Conservation (phyloP, 2,329 filamentous ascomycete species). For the Botryotinia convoluta region DNA sequence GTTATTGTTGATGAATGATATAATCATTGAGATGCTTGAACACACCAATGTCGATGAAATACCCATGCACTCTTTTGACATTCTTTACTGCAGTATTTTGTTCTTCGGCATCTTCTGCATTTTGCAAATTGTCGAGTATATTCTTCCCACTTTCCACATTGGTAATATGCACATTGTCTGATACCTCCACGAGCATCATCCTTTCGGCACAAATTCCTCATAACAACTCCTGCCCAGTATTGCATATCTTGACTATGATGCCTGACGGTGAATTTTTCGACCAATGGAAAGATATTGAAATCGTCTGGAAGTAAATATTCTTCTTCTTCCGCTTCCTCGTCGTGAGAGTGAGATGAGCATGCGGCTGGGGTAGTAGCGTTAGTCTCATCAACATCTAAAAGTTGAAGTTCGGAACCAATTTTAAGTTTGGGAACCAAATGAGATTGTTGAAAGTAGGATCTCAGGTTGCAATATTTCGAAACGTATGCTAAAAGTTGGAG, state of each 20-base stretch:
- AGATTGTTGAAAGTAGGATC: slow-evolving; percentile 91
- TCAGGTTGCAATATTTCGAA: slow-evolving; percentile 95
- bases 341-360: slow-evolving; percentile 45
- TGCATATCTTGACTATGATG: slow-evolving; percentile 98
- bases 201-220: slow-evolving; percentile 97
- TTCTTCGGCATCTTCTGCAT: slow-evolving; percentile 90
- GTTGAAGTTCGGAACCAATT: slow-evolving; percentile 79
- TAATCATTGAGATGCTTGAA: slow-evolving; percentile 54
- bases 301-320: slow-evolving; percentile 90
- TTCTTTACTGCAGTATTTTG: slow-evolving; percentile 99
- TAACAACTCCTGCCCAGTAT: slow-evolving; percentile 98
- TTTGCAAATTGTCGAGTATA: slow-evolving; percentile 96
- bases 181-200: slow-evolving; percentile 94
- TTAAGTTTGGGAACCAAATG: slow-evolving; percentile 90
- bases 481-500: slow-evolving; percentile 95
- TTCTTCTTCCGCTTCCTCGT: slow-evolving; percentile 69
- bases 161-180: slow-evolving; percentile 94
- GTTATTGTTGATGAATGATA: background rate
- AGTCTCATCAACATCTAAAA: slow-evolving; percentile 69
- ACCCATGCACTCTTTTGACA: slow-evolving; percentile 99
- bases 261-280: slow-evolving; percentile 96
- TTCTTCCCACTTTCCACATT: slow-evolving; percentile 98
- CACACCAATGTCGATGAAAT: slow-evolving; percentile 97
- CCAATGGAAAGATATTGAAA: slow-evolving; percentile 96
- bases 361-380: slow-evolving; percentile 41